Evolutionary conservation across 768 basidiomycete genomes (phyloP).

Genomic region (Lactifluus piperatus): DNA sequence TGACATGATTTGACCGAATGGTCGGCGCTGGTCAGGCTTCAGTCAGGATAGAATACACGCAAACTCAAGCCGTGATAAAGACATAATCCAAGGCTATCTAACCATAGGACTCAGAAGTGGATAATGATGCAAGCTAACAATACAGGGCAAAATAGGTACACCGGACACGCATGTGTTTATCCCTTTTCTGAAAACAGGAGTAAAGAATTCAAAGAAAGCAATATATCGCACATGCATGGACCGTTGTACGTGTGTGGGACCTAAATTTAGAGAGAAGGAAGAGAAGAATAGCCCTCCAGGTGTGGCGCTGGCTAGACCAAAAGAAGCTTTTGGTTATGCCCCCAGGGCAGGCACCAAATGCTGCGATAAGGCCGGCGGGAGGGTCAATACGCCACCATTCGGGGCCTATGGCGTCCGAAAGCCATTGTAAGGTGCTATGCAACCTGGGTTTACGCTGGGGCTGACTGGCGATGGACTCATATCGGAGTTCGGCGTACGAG

Average conservation of each 20-base stretch:
- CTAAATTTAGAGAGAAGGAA: not conserved
- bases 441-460: not conserved
- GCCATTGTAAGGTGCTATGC: not conserved
- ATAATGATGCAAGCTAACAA: slow-evolving; percentile 1
- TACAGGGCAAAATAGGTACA: slow-evolving; percentile 12
- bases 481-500: slow-evolving; percentile 2
- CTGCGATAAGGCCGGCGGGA: not conserved
- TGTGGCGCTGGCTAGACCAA: not conserved
- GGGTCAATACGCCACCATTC: not conserved
- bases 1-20: not conserved
- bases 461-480: not conserved
- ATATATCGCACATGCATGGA: not conserved
- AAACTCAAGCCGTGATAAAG: not conserved
- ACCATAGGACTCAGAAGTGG: slow-evolving; percentile 1
- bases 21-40: not conserved
- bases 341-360: not conserved
- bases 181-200: not conserved
- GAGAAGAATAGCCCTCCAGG: not conserved
- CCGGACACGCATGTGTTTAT: slow-evolving; percentile 1
- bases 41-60: not conserved
- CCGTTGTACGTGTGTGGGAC: not conserved
- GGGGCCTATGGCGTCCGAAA: not conserved
- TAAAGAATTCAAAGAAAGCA: not conserved
- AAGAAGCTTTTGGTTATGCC: not conserved
- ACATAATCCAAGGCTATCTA: slow-evolving; percentile 4